A percentile compares a stretch with the other conserved stretches of the same genome.
Evolutionary conservation across 495 filamentous ascomycete species (phyloP).

Genomic region (Podospora conica): DNA sequence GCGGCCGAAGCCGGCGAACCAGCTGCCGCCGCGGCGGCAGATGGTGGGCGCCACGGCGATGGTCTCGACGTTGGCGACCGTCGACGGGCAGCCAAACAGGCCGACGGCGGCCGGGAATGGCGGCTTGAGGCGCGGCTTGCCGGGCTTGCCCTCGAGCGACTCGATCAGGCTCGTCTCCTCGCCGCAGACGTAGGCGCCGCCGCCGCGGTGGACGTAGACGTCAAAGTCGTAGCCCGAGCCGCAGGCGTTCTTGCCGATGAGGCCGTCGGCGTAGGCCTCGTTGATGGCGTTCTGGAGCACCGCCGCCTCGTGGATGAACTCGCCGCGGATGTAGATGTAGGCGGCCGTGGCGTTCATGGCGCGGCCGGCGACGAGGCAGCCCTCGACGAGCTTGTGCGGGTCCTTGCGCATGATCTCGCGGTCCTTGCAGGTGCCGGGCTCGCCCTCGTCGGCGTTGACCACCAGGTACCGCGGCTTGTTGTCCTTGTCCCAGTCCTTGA

Average conservation of each 20-base stretch:
- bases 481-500: constrained; percentile 99
- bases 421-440: constrained; percentile 98
- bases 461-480: constrained; percentile 92
- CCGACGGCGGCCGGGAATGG: constrained; percentile 97
- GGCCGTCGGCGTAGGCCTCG: constrained; percentile 87
- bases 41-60: constrained; percentile 94
- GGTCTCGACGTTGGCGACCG: constrained; percentile 97
- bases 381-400: constrained; percentile 96
- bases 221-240: constrained; percentile 96
- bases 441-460: constrained; percentile 97
- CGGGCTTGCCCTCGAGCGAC: constrained; percentile 95
- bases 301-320: constrained; percentile 96
- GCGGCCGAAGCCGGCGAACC: constrained; percentile 90
- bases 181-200: constrained; percentile 95
- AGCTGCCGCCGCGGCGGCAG: constrained; percentile 81
- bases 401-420: constrained; percentile 99
- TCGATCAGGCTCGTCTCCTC: constrained; percentile 98
- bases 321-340: constrained; percentile 98
- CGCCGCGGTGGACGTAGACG: constrained; percentile 91
- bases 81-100: constrained; percentile 95
- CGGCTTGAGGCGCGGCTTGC: constrained; percentile 96
- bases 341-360: constrained; percentile 97
- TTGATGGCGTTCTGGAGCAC: constrained; percentile 92
- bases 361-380: constrained; percentile 91
- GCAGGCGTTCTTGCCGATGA: constrained; percentile 97